Conservation (phyloP, 371 early-diverging fungal species). For the Actinomortierella ambigua region DNA sequence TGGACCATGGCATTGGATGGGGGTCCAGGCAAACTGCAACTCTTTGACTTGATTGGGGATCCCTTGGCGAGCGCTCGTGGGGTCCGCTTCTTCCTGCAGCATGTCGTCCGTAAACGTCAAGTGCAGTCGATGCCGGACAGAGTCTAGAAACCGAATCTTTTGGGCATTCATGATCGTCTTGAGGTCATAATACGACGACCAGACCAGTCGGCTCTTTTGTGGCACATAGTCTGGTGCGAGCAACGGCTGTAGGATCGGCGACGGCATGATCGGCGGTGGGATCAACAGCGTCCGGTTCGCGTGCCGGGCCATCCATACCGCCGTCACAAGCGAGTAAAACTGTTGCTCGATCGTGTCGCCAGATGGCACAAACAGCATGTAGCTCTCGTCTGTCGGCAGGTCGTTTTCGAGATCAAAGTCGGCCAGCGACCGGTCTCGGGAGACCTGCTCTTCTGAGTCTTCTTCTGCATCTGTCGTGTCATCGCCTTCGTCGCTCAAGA, state of each 20-base stretch:
- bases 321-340: conserved; percentile 28
- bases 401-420: conserved; percentile 24
- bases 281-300: conserved; percentile 33
- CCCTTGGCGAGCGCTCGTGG: conserved; percentile 12
- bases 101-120: conserved; percentile 25
- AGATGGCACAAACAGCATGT: conserved; percentile 31
- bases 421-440: conserved; percentile 1
- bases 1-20: conserved; percentile 33
- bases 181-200: too few species aligned
- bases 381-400: conserved; percentile 19
- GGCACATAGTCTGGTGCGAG: too few species aligned
- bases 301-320: conserved; percentile 41
- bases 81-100: conserved; percentile 28
- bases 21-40: too few species aligned
- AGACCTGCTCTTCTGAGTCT: background rate
- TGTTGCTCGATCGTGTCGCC: conserved; percentile 41
- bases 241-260: conserved; percentile 4
- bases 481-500: background rate
- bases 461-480: background rate
- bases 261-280: conserved; percentile 38
- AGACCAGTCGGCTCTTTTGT: too few species aligned
- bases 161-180: too few species aligned
- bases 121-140: too few species aligned
- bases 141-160: too few species aligned
- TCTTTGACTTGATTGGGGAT: conserved; percentile 3